These are phyloP conservation scores for Oryza glumipatula DNA, from an alignment of 176 grass and related monocot genomes.

Conservation along the genomic window DNA sequence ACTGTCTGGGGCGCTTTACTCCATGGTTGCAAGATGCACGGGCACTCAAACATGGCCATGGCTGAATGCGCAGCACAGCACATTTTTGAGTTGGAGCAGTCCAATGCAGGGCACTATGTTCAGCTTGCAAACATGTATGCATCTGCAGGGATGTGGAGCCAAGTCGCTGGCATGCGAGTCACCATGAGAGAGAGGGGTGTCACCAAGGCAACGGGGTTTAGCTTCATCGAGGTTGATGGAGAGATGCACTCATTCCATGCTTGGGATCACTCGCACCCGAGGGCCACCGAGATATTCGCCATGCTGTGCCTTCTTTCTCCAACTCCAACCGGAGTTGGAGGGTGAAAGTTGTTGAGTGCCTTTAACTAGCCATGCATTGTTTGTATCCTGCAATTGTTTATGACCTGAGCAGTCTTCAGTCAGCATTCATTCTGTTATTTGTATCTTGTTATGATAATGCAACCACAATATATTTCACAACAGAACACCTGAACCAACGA, in stretches of 20 bases:
- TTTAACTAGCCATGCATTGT: not conserved
- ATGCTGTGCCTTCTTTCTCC: constrained; percentile 47
- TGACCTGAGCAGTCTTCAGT: constrained; percentile 5
- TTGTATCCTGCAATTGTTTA: constrained; percentile 23
- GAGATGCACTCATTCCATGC: constrained; percentile 50
- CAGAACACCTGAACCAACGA: not conserved
- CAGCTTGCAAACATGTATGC: constrained; percentile 84
- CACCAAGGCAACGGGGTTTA: constrained; percentile 62
- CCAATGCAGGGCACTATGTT: constrained; percentile 71
- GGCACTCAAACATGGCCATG: constrained; percentile 51
- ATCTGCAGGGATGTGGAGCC: constrained; percentile 68
- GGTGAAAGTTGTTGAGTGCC: constrained; percentile 8
- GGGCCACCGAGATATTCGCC: constrained; percentile 27
- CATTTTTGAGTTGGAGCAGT: constrained; percentile 68
- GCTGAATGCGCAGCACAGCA: constrained; percentile 51
- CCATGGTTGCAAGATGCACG: constrained; percentile 64
- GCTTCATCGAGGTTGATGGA: constrained; percentile 52
- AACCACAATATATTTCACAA: constrained; percentile 14
- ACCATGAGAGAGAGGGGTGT: constrained; percentile 69
- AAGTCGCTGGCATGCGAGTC: constrained; percentile 56
- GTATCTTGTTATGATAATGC: not conserved
- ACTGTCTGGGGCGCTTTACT: constrained; percentile 82
- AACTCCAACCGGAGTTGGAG: constrained; percentile 13
- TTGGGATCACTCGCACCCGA: constrained; percentile 43
- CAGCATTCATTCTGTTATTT: not conserved